phyloP scores from a whole-genome alignment of 768 basidiomycete genomes.

The Phallus indusiatus region DNA sequence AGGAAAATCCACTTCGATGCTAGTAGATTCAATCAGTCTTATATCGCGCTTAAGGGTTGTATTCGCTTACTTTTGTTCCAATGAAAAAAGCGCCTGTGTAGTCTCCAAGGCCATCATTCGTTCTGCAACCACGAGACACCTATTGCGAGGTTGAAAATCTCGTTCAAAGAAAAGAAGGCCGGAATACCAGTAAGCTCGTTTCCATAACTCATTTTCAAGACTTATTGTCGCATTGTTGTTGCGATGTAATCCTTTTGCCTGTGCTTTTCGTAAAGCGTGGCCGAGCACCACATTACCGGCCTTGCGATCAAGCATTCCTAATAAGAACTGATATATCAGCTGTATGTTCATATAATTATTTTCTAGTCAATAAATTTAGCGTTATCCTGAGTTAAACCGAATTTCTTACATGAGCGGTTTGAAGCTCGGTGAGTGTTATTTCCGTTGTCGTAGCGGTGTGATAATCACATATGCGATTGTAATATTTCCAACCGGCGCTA shows the following conservation, averaged over 20 bases:
- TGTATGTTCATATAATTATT: neutral
- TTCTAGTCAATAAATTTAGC: neutral
- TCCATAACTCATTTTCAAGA: constrained; percentile 7
- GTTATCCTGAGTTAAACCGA: neutral
- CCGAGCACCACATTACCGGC: neutral
- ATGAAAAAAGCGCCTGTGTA: neutral
- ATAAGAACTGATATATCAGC: constrained; percentile 5
- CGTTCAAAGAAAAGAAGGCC: neutral
- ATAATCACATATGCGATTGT: constrained; percentile 1
- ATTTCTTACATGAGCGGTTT: constrained; percentile 6
- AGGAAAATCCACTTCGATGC: constrained; percentile 4
- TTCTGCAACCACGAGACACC: constrained; percentile 8
- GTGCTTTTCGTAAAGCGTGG: constrained; percentile 2
- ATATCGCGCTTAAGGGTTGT: neutral
- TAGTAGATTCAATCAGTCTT: neutral
- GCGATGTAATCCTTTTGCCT: neutral
- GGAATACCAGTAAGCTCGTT: constrained; percentile 7
- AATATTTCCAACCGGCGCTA: constrained; percentile 10
- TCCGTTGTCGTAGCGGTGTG: neutral
- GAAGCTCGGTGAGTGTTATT: constrained; percentile 1
- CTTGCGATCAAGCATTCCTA: neutral
- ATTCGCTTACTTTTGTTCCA: neutral
- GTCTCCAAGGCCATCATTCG: neutral
- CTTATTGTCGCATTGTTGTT: neutral
- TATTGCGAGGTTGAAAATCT: neutral